Conservation (phyloP, 176 grass and related monocot genomes). For the Eragrostis curvula region DNA sequence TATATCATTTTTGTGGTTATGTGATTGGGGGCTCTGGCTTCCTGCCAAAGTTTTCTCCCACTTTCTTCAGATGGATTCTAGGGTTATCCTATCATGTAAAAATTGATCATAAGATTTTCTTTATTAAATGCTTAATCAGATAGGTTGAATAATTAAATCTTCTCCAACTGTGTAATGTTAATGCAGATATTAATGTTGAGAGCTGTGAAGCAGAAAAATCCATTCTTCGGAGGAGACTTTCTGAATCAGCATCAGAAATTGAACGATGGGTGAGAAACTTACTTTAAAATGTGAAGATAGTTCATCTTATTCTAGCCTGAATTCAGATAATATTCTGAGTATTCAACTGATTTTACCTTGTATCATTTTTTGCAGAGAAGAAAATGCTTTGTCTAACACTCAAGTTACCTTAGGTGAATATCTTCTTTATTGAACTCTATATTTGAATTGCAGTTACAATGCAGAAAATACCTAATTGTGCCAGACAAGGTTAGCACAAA, state of each 20-base stretch:
- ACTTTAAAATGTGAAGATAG: constrained; percentile 1
- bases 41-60: not conserved
- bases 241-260: constrained; percentile 85
- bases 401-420: constrained; percentile 43
- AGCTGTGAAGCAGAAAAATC: constrained; percentile 76
- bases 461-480: no score
- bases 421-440: constrained; percentile 30
- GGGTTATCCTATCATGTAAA: not conserved
- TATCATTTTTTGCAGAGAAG: constrained; percentile 67
- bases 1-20: not conserved
- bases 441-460: not conserved
- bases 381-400: constrained; percentile 72
- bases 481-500: not conserved
- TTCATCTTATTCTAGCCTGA: not conserved
- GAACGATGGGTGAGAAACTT: constrained; percentile 79
- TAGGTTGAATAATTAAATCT: not conserved
- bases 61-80: not conserved
- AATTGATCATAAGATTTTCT: not conserved
- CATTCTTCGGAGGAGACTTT: constrained; percentile 82
- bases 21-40: not conserved
- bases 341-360: constrained; percentile 26
- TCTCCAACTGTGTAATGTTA: not conserved
- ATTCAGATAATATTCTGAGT: constrained; percentile 21
- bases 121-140: not conserved
- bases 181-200: constrained; percentile 70